phyloP scores from a whole-genome alignment of 768 basidiomycete species.

The Tylopilus intermedius region DNA sequence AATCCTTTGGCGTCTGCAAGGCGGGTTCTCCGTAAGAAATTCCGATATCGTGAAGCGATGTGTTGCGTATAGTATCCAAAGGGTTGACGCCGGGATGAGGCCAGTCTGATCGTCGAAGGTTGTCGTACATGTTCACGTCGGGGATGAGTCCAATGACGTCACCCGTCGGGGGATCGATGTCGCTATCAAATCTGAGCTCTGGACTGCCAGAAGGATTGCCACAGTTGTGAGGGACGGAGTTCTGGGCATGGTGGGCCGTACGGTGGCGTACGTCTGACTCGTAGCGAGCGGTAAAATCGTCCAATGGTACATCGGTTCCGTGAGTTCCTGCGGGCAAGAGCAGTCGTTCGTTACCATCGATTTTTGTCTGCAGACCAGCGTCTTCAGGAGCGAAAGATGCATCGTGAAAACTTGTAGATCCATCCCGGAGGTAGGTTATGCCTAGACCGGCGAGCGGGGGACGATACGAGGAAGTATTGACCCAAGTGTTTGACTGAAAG shows the following conservation, averaged over 20 bases:
- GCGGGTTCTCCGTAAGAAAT: neutral
- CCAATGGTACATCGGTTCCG: neutral
- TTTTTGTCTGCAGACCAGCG: constrained; percentile 1
- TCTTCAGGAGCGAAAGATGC: neutral
- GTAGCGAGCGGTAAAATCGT: neutral
- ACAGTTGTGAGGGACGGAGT: neutral
- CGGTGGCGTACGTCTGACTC: neutral
- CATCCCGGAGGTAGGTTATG: constrained; percentile 15
- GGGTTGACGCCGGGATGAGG: constrained; percentile 36
- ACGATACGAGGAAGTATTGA: constrained; percentile 5
- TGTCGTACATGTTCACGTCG: constrained; percentile 35
- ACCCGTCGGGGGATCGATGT: constrained; percentile 7
- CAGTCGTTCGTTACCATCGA: constrained; percentile 1
- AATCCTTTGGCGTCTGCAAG: neutral
- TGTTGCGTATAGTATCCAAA: constrained; percentile 29
- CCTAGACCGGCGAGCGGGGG: constrained; percentile 26
- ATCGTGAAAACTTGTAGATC: neutral
- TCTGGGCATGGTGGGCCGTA: neutral
- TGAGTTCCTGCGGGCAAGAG: neutral
- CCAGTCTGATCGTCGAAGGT: constrained; percentile 12
- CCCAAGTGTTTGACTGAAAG: constrained; percentile 31
- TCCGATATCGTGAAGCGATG: neutral
- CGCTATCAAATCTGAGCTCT: constrained; percentile 7
- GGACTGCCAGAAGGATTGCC: neutral
- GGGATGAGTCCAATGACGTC: constrained; percentile 26